phyloP scores from a whole-genome alignment of 352 stramenopile species.

The Globisporangium cylindrosporum region DNA sequence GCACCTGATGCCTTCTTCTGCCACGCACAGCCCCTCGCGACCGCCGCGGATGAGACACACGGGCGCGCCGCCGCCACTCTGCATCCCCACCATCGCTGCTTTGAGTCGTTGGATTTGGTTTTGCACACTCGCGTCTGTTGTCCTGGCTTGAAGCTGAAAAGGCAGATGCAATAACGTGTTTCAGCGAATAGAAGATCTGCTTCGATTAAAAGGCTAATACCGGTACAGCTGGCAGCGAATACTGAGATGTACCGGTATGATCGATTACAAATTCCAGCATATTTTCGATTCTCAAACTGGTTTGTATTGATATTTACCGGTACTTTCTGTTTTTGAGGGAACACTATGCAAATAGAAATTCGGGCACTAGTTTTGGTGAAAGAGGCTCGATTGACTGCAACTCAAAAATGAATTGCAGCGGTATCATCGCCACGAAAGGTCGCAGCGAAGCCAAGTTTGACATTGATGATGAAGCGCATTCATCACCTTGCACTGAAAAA shows the following conservation, averaged over 20 bases:
- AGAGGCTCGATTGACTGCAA: neutral
- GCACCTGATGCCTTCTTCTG: conserved; percentile 51
- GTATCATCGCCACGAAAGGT: neutral
- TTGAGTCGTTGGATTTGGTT: neutral
- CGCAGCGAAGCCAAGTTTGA: neutral
- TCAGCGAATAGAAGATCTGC: neutral
- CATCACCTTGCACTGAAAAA: neutral
- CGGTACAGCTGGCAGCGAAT: too few relatives aligned
- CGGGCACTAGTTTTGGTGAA: neutral
- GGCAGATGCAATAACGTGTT: neutral
- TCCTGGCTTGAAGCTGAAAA: conserved; percentile 5
- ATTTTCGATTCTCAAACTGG: too few relatives aligned
- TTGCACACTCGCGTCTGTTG: neutral
- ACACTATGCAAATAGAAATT: neutral
- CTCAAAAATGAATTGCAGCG: conserved; percentile 1
- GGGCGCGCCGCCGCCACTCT: conserved; percentile 23
- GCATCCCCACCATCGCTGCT: conserved; percentile 4
- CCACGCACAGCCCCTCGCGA: conserved; percentile 46
- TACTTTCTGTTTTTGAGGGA: neutral
- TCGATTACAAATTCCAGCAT: too few relatives aligned
- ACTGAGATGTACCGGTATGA: too few relatives aligned
- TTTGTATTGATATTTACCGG: too few relatives aligned
- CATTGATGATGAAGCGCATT: conserved; percentile 7
- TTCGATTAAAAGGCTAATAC: neutral
- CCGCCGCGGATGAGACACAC: conserved; percentile 63